Evolutionary conservation across 768 basidiomycete genomes (phyloP), one percentile per base, ranked within the genome.

Genomic region (Phylloporus sp.): DNA sequence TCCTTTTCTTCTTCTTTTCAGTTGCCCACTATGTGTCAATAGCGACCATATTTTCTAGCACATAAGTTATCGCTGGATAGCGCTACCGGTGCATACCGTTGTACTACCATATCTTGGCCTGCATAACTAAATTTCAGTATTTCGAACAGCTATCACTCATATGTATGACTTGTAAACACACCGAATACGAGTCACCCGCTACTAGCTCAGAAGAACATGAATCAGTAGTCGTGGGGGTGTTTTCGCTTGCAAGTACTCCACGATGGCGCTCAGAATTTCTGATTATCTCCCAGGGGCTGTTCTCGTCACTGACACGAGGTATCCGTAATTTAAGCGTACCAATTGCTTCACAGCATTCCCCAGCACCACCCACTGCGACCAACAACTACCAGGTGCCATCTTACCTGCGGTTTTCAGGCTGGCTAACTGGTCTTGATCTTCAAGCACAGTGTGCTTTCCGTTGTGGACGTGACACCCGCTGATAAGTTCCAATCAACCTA

Each of bases 21-120:
- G 29, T 12, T 45, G n/a, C 28, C 27, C 6, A 29, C 23, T 27
- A 7, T 26, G 42, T 54, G 53, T 54, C 23, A 18, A 49, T 47
- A 41, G 41, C 38, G 16, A 18, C n/a, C 29, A 42, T 45, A 54
- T 41, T 22, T 50, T 39, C 44, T 50, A 40, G 29, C 45, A 40
- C 38, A 28, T 67, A 64, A 67, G 13, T 67, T 67, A 66, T 66
- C 32, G 45, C 52, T 36, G 54, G 28, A 55, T 36, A 38, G 27
- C 22, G 40, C 35, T 51, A 8, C 49, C 24, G 52, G 49, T 55
- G 36, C 32, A 27, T 44, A 50, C 23, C 41, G 44, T 7, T 65
- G 64, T 65, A 66, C 45, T 52, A 53, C 53, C 34, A 35, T 45
- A 55, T 31, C 38, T 43, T 50, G 59, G 36, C 24, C 45, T 53